A percentile compares a stretch with the other conserved stretches of the same genome.
Conservation (phyloP, 1,139 yeast species). For the Pichia terricola region DNA sequence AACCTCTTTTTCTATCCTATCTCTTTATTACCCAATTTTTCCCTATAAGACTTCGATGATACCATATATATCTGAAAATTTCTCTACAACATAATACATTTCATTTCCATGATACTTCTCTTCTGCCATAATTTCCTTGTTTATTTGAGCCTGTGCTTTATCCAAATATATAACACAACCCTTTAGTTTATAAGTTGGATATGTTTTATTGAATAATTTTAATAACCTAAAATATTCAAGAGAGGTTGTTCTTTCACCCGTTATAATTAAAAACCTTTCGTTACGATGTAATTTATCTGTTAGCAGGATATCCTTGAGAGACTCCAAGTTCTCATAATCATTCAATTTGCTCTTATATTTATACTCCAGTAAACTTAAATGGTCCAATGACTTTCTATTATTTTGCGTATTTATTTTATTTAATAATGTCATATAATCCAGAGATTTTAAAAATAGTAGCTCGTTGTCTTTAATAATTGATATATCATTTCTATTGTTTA, state of each 20-base stretch:
- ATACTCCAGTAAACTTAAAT: conserved; percentile 11
- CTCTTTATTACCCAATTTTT: too few species aligned
- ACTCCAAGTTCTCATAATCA: conserved; percentile 15
- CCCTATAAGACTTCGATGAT: conserved; percentile 11
- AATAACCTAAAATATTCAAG: conserved; percentile 17
- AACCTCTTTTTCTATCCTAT: too few species aligned
- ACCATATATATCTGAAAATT: conserved; percentile 15
- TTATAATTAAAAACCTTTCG: conserved; percentile 15
- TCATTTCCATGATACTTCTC: conserved; percentile 10
- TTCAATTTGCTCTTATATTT: conserved; percentile 14
- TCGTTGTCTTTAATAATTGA: conserved; percentile 16
- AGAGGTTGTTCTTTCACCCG: conserved; percentile 15
- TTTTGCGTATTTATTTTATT: conserved; percentile 1
- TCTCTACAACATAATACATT: conserved; percentile 14
- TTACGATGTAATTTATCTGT: conserved; percentile 5
- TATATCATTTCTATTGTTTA: conserved; percentile 14
- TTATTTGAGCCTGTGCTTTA: conserved; percentile 1
- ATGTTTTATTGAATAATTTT: conserved; percentile 11
- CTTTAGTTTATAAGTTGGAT: conserved; percentile 3
- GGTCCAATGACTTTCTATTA: conserved; percentile 1
- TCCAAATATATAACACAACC: conserved; percentile 17
- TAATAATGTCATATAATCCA: conserved; percentile 10
- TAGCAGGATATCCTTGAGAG: conserved; percentile 5
- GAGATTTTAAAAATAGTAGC: conserved; percentile 12
- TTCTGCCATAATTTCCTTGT: conserved; percentile 3